A percentile compares a stretch with the other conserved stretches of the same genome.
phyloP scores from a whole-genome alignment of 164 flowering plant species.

The Berberis vulgaris region DNA sequence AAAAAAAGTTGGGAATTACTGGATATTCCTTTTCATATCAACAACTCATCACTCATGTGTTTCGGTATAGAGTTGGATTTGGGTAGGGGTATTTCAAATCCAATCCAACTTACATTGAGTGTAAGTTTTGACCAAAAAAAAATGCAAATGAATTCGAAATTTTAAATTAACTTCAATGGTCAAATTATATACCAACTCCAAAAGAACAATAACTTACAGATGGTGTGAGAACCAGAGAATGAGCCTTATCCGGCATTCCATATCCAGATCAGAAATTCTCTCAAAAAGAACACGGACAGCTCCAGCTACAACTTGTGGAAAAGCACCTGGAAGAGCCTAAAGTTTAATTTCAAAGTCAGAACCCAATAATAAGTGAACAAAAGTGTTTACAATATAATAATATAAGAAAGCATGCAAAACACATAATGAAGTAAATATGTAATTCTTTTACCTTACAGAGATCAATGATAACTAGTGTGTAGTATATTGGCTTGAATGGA shows the following conservation, averaged over 20 bases:
- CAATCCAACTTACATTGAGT: no score
- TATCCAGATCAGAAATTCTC: conserved; percentile 82
- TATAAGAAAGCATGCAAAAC: no score
- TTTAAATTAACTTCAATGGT: no score
- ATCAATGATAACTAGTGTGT: conserved; percentile 91
- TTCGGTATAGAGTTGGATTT: no score
- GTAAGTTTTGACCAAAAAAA: no score
- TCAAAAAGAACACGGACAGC: conserved; percentile 98
- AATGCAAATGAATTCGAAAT: no score
- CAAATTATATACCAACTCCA: no score
- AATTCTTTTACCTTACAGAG: conserved; percentile 74
- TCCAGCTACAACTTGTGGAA: conserved; percentile 94
- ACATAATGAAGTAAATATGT: not conserved
- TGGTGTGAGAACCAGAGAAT: conserved; percentile 99
- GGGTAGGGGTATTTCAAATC: no score
- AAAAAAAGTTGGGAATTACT: no score
- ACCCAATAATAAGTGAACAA: not conserved
- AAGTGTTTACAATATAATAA: no score
- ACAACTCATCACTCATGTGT: no score
- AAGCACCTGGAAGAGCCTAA: conserved; percentile 99
- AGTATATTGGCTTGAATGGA: conserved; percentile 91
- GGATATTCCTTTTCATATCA: no score
- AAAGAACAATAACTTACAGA: conserved; percentile 45
- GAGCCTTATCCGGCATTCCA: conserved; percentile 94
- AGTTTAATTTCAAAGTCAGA: conserved; percentile 7